Evolutionary conservation across 148 eudicot species (phyloP), one percentile per base, ranked within the genome.

Genomic region (Chenopodium suecicum): DNA sequence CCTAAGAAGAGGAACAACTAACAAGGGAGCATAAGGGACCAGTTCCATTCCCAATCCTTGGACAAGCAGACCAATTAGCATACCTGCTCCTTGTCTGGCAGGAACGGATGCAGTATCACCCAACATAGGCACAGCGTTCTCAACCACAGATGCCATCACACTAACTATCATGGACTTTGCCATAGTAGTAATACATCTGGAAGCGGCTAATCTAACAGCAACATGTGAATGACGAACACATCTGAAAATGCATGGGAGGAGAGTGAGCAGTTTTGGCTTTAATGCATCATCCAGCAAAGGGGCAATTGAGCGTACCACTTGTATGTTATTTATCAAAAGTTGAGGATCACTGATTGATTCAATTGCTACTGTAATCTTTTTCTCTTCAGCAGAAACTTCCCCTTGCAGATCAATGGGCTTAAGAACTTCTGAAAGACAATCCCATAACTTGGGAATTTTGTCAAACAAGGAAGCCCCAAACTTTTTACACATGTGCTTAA

Each of bases 81-180:
- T 97, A 73, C 99, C 99, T 79, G 99, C 97, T 79, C 99, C 99
- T 85, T 97, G 99, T 82, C 98, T 92, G 67, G 98, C 91, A 86
- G 93, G 91, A 72, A 91, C 91, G 81, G 91, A 97, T 60, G 90
- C 62, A 81, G 81, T 86, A 80, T 97, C 98, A 81, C 99, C 92
- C 86, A 97, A 83, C 99, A 97, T 97, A 13, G 98, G 95, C 77
- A 97, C 85, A 34, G 90, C 97, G 84, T 90, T 94, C 86, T 91
- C 98, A 75, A 97, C 90, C 76, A 97, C 89, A 60, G 91, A 83
- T 31, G 85, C 94, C 99, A 97, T 97, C 64, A 97, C 94, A 84
- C 85, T 86, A 29, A 79, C 82, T 62, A 88, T 89, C 94, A 91
- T 91, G 83, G 98, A 89, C 88, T 94, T 97, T 14, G 99, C 98